These are phyloP conservation scores for Ogataea pilisensis DNA, from an alignment of 805 yeast genomes.

Conservation along the genomic window DNA sequence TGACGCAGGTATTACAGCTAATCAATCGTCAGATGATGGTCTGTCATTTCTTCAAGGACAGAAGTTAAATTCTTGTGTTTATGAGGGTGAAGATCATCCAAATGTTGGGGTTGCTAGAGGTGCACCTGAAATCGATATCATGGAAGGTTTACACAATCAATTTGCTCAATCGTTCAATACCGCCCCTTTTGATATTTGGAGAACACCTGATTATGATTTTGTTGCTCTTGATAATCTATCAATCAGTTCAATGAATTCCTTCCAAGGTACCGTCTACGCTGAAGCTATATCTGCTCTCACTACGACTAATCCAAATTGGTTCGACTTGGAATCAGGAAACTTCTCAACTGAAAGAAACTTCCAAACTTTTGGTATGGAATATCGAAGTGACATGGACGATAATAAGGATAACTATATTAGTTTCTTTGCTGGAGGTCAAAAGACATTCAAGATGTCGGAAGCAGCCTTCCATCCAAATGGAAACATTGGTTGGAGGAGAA, in stretches of 20 bases:
- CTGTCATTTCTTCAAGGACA: slow-evolving; percentile 77
- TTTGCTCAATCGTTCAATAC: slow-evolving; percentile 37
- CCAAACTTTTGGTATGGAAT: slow-evolving; percentile 36
- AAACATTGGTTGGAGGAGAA: slow-evolving; percentile 64
- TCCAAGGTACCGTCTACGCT: slow-evolving; percentile 37
- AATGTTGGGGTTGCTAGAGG: slow-evolving; percentile 79
- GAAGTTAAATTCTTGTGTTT: slow-evolving; percentile 64
- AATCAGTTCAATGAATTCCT: slow-evolving; percentile 34
- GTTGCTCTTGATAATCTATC: slow-evolving; percentile 27
- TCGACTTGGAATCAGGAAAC: slow-evolving; percentile 16
- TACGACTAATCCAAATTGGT: slow-evolving; percentile 36
- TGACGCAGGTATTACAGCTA: slow-evolving; percentile 85
- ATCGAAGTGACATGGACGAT: slow-evolving; percentile 23
- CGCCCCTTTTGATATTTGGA: slow-evolving; percentile 44
- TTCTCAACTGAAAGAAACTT: slow-evolving; percentile 16
- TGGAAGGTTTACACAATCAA: slow-evolving; percentile 50
- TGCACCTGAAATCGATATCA: slow-evolving; percentile 82
- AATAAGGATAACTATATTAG: slow-evolving; percentile 31
- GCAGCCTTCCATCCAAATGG: slow-evolving; percentile 38
- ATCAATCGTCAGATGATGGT: slow-evolving; percentile 79
- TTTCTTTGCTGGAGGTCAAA: slow-evolving; percentile 32
- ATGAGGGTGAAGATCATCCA: slow-evolving; percentile 75
- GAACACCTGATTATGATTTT: slow-evolving; percentile 37
- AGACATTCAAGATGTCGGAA: slow-evolving; percentile 30
- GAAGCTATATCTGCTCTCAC: slow-evolving; percentile 38